Conservation (phyloP, 495 filamentous ascomycete species). For the Aspergillus baeticus region DNA sequence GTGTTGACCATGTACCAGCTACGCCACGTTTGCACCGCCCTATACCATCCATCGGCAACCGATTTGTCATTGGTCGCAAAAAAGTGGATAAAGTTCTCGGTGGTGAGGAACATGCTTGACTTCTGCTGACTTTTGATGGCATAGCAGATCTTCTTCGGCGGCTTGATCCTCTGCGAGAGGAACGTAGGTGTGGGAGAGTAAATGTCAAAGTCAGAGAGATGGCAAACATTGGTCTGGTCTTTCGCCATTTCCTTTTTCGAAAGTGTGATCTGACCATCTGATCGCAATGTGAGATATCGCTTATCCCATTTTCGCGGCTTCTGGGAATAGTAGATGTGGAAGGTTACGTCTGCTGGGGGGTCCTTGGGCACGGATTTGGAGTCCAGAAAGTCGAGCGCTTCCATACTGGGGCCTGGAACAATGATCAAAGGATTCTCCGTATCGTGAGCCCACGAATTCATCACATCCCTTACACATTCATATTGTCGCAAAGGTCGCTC, state of each 20-base stretch:
- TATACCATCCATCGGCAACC: conserved; percentile 65
- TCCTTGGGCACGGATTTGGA: conserved; percentile 51
- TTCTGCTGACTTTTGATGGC: conserved; percentile 95
- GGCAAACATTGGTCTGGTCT: conserved; percentile 70
- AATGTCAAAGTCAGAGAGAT: conserved; percentile 91
- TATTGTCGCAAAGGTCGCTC: conserved; percentile 83
- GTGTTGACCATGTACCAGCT: conserved; percentile 81
- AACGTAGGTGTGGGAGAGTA: conserved; percentile 70
- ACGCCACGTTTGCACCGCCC: conserved; percentile 73
- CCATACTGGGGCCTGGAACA: conserved; percentile 45
- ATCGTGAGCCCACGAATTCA: conserved; percentile 90
- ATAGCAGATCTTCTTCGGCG: conserved; percentile 78
- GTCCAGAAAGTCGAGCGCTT: conserved; percentile 48
- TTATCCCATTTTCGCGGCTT: conserved; percentile 84
- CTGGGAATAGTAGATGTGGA: conserved; percentile 77
- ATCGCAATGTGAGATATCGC: conserved; percentile 69
- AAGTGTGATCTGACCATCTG: conserved; percentile 72
- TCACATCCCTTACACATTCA: conserved; percentile 80
- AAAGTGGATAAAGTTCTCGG: conserved; percentile 86
- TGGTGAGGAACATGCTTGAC: conserved; percentile 75
- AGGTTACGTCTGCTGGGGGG: conserved; percentile 60
- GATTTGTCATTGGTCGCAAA: conserved; percentile 75
- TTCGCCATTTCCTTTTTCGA: conserved; percentile 63
- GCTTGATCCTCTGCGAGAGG: conserved; percentile 61
- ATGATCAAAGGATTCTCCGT: conserved; percentile 67